phyloP scores from a whole-genome alignment of 805 yeast genomes.

The Candida dendrica region DNA sequence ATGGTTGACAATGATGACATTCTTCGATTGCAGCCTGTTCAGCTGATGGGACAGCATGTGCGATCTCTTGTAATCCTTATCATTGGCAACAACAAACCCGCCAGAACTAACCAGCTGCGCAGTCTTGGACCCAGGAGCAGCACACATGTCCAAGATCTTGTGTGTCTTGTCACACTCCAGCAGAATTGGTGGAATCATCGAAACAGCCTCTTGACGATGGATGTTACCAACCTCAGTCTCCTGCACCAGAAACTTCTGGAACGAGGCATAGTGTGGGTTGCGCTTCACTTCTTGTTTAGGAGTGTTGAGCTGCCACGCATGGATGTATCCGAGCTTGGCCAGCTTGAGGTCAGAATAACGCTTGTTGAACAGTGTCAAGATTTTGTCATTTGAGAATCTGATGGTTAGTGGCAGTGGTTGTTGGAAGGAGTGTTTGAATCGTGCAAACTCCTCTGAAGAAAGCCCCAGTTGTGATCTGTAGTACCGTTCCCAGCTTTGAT shows the following conservation, averaged over 20 bases:
- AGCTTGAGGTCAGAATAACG: constrained; percentile 81
- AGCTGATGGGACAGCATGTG: constrained; percentile 98
- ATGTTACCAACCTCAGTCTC: constrained; percentile 97
- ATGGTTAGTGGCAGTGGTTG: constrained; percentile 84
- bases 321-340: constrained; percentile 35
- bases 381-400: constrained; percentile 68
- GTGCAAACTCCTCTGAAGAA: constrained; percentile 72
- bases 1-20: constrained; percentile 88
- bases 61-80: constrained; percentile 89
- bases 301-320: constrained; percentile 88
- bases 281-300: constrained; percentile 87
- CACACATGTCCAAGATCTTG: constrained; percentile 92
- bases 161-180: constrained; percentile 89
- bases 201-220: constrained; percentile 95
- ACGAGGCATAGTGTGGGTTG: constrained; percentile 73
- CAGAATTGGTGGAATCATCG: constrained; percentile 95
- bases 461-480: constrained; percentile 64
- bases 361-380: constrained; percentile 50
- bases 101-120: constrained; percentile 91
- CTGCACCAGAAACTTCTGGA: constrained; percentile 84
- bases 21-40: constrained; percentile 88
- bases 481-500: constrained; percentile 81
- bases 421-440: constrained; percentile 73
- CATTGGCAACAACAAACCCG: constrained; percentile 94
- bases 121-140: constrained; percentile 98